Conservation (phyloP, 352 stramenopile species). For the Pseudoperonospora humuli region DNA sequence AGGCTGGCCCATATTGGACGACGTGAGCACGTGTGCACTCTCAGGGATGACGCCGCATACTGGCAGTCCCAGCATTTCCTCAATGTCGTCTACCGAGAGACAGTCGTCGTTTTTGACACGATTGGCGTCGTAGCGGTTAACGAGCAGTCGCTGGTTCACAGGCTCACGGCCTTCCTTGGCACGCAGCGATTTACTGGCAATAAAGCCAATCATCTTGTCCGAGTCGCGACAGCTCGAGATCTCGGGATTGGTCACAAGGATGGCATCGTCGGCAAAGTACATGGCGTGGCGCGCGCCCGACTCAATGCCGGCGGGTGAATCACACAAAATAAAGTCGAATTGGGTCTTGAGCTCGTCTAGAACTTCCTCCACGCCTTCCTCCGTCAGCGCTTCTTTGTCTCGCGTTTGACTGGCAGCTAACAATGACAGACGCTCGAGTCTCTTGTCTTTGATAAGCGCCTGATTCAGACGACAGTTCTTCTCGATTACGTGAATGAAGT, state of each 20-base stretch:
- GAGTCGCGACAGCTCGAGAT: constrained; percentile 89
- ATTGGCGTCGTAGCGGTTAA: constrained; percentile 89
- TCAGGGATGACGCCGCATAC: constrained; percentile 89
- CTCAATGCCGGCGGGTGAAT: constrained; percentile 88
- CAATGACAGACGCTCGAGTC: constrained; percentile 72
- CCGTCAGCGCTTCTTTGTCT: constrained; percentile 87
- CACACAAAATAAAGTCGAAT: constrained; percentile 89
- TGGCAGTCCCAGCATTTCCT: constrained; percentile 88
- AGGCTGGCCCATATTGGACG: constrained; percentile 89
- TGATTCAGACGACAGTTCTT: constrained; percentile 86
- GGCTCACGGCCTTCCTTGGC: constrained; percentile 68
- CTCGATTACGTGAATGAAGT: constrained; percentile 92
- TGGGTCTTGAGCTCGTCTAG: constrained; percentile 73
- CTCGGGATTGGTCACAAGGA: constrained; percentile 92
- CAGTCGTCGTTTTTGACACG: constrained; percentile 86
- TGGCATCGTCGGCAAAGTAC: constrained; percentile 90
- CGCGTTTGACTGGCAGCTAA: constrained; percentile 86
- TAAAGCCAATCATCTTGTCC: constrained; percentile 95
- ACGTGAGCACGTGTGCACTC: constrained; percentile 85
- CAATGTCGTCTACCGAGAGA: constrained; percentile 87
- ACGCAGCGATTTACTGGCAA: constrained; percentile 82
- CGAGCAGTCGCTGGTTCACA: constrained; percentile 80
- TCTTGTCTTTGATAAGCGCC: constrained; percentile 88
- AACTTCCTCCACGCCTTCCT: constrained; percentile 79
- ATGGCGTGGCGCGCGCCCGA: constrained; percentile 85